Conservation (phyloP, 768 basidiomycete species). For the Lactarius hengduanensis region DNA sequence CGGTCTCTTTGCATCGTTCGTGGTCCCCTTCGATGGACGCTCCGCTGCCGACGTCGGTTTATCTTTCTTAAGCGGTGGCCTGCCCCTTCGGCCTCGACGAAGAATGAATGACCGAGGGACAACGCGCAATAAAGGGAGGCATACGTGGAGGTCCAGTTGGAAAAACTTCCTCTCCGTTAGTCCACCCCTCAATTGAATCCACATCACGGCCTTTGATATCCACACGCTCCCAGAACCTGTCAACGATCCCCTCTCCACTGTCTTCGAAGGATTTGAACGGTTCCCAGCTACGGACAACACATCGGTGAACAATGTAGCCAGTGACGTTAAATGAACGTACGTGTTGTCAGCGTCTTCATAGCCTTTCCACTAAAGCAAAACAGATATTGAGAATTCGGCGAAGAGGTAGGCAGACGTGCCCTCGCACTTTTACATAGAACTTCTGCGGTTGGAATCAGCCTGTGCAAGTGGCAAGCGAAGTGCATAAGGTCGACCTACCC, state of each 20-base stretch:
- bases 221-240: conserved; percentile 27
- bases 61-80: conserved; percentile 3
- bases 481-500: conserved; percentile 16
- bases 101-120: background rate
- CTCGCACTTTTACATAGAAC: conserved; percentile 26
- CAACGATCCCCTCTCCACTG: conserved; percentile 19
- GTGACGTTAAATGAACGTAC: conserved; percentile 10
- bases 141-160: conserved; percentile 25
- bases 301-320: conserved; percentile 14
- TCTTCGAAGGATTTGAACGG: conserved; percentile 25
- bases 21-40: background rate
- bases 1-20: conserved; percentile 16
- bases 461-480: background rate
- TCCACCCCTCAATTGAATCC: conserved; percentile 20
- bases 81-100: conserved; percentile 14
- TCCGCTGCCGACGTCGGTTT: conserved; percentile 1
- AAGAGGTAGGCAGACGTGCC: background rate
- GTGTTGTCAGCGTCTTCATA: conserved; percentile 26
- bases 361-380: conserved; percentile 27
- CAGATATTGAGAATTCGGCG: background rate
- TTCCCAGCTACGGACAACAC: conserved; percentile 24
- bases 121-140: background rate
- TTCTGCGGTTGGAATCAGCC: conserved; percentile 18
- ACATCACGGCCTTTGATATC: conserved; percentile 23
- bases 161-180: conserved; percentile 26